Evolutionary conservation across 2,329 filamentous ascomycete species (phyloP).

Genomic region (Cladosporium sp.): DNA sequence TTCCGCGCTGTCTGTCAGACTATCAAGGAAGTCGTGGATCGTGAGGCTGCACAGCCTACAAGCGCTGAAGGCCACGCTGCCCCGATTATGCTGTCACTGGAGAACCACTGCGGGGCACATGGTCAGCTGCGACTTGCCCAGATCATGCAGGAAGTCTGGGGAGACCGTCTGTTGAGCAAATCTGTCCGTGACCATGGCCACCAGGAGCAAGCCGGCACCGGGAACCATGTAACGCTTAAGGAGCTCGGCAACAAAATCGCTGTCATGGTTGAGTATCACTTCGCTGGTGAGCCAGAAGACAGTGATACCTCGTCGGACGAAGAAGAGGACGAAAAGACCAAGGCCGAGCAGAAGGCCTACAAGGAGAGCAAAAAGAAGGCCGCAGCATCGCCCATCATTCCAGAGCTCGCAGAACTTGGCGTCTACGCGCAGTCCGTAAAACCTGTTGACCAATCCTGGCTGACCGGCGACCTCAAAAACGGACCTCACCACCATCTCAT

Average conservation of each 20-base stretch:
- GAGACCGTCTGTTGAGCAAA: slow-evolving; percentile 53
- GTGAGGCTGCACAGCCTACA: slow-evolving; percentile 45
- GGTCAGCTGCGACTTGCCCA: slow-evolving; percentile 57
- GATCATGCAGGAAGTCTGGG: slow-evolving; percentile 61
- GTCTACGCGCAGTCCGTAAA: slow-evolving; percentile 67
- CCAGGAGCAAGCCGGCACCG: slow-evolving; percentile 47
- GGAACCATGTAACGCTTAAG: slow-evolving; percentile 51
- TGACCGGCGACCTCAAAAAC: slow-evolving; percentile 42
- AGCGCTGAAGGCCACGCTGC: slow-evolving; percentile 41
- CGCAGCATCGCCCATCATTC: slow-evolving; percentile 49
- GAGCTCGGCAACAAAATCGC: slow-evolving; percentile 59
- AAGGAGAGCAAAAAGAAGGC: slow-evolving; percentile 47
- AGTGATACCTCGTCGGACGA: slow-evolving; percentile 36
- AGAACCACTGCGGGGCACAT: slow-evolving; percentile 58
- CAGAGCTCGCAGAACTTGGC: slow-evolving; percentile 58
- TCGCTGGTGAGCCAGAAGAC: slow-evolving; percentile 46
- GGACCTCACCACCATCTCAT: slow-evolving; percentile 59
- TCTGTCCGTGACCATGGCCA: slow-evolving; percentile 52
- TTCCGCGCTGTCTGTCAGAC: slow-evolving; percentile 62
- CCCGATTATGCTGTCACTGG: slow-evolving; percentile 59
- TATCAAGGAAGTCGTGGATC: slow-evolving; percentile 56
- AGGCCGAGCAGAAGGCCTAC: slow-evolving; percentile 49
- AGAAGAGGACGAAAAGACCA: slow-evolving; percentile 36
- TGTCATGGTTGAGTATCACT: slow-evolving; percentile 62
- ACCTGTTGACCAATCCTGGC: slow-evolving; percentile 61